phyloP scores from a whole-genome alignment of 2,329 filamentous ascomycete species.

The Diaporthe amygdali region DNA sequence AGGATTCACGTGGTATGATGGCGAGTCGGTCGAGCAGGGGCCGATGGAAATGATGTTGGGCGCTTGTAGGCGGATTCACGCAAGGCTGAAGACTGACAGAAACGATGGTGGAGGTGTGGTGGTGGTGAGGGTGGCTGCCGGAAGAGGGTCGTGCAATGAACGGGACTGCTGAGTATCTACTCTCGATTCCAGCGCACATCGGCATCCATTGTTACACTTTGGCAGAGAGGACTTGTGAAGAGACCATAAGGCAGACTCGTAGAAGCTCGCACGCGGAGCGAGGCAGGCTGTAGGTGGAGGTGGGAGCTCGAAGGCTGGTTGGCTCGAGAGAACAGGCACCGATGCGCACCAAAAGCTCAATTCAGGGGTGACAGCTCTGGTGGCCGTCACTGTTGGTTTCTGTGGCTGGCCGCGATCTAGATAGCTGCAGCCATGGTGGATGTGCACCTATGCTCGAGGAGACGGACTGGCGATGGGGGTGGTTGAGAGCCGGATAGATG shows the following conservation, averaged over 20 bases:
- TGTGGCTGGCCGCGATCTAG: slow-evolving; percentile 19
- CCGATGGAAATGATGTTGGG: background rate
- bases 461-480: background rate
- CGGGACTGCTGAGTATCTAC: slow-evolving; percentile 27
- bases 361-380: slow-evolving; percentile 5
- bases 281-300: slow-evolving; percentile 23
- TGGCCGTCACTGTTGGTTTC: slow-evolving; percentile 1
- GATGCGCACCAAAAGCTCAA: slow-evolving; percentile 19
- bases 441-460: slow-evolving; percentile 2
- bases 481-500: background rate
- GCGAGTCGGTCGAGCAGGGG: slow-evolving; percentile 7
- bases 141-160: background rate
- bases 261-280: slow-evolving; percentile 3
- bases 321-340: slow-evolving; percentile 21
- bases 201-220: slow-evolving; percentile 41
- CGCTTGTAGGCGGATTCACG: background rate
- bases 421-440: slow-evolving; percentile 18
- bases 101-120: background rate
- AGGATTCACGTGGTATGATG: slow-evolving; percentile 16
- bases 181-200: slow-evolving; percentile 40
- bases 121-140: background rate
- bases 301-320: slow-evolving; percentile 15
- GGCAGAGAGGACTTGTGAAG: background rate
- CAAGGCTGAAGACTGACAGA: background rate
- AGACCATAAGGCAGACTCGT: slow-evolving; percentile 20